Percentiles rank a stretch among this genome's conserved stretches.
Conservation (phyloP, 2,329 filamentous ascomycete genomes). For the Dactylellina drechsleri region DNA sequence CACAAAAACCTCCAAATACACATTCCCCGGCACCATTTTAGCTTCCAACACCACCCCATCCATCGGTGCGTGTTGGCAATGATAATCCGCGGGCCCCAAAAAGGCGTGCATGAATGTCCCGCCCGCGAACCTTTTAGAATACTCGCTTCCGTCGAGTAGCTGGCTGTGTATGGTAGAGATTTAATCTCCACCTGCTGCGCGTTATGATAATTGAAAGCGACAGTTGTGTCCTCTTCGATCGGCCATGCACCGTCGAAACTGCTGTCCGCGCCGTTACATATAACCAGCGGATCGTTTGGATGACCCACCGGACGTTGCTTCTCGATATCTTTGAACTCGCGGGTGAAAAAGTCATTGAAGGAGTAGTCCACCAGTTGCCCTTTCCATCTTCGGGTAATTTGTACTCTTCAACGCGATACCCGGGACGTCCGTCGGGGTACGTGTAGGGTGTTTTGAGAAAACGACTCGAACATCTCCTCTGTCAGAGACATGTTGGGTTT, state of each 20-base stretch:
- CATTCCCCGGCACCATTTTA: constrained; percentile 61
- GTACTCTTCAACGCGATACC: constrained; percentile 60
- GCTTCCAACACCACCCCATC: constrained; percentile 61
- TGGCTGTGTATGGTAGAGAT: constrained; percentile 61
- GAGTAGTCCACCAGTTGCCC: constrained; percentile 56
- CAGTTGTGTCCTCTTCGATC: constrained; percentile 54
- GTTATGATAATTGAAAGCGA: constrained; percentile 57
- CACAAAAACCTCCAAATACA: constrained; percentile 61
- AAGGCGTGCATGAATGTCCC: constrained; percentile 64
- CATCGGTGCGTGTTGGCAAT: constrained; percentile 63
- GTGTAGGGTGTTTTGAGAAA: constrained; percentile 59
- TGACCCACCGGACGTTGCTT: constrained; percentile 59
- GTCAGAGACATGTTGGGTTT: constrained; percentile 60
- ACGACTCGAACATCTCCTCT: constrained; percentile 59
- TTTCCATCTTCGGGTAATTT: constrained; percentile 60
- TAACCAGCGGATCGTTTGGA: constrained; percentile 58
- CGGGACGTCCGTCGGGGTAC: constrained; percentile 32
- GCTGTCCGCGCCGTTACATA: constrained; percentile 62
- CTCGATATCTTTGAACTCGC: constrained; percentile 60
- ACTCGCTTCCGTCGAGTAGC: constrained; percentile 61
- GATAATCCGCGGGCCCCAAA: constrained; percentile 63
- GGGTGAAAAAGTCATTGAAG: constrained; percentile 64
- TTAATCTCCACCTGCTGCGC: constrained; percentile 61
- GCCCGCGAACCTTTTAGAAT: constrained; percentile 60
- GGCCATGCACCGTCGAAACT: constrained; percentile 59